phyloP scores from a whole-genome alignment of 2,329 filamentous ascomycete species.

The Pseudogymnoascus pannorum region DNA sequence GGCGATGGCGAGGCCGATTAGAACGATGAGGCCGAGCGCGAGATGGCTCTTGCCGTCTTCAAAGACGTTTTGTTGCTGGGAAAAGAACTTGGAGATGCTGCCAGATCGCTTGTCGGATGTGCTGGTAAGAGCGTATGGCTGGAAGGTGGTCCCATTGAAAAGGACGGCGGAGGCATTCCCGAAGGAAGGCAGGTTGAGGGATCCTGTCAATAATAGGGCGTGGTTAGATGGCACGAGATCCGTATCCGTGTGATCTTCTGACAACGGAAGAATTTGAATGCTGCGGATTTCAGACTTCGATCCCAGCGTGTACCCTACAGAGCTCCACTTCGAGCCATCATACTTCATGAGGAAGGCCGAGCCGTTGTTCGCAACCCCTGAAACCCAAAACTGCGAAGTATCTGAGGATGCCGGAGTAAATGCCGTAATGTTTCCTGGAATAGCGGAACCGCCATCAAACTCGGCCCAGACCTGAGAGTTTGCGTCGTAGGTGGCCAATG shows the following conservation, averaged over 20 bases:
- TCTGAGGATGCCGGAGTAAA: slow-evolving; percentile 68
- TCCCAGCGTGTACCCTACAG: slow-evolving; percentile 56
- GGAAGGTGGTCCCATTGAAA: slow-evolving; percentile 74
- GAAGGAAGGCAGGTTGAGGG: slow-evolving; percentile 66
- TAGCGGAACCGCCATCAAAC: slow-evolving; percentile 52
- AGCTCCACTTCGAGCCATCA: slow-evolving; percentile 63
- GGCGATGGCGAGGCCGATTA: slow-evolving; percentile 73
- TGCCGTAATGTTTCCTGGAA: slow-evolving; percentile 75
- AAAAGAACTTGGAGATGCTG: slow-evolving; percentile 75
- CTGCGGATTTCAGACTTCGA: slow-evolving; percentile 63
- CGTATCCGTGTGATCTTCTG: slow-evolving; percentile 56
- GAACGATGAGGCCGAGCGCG: slow-evolving; percentile 68
- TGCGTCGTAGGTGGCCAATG: slow-evolving; percentile 66
- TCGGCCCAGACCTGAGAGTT: slow-evolving; percentile 58
- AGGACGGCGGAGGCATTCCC: slow-evolving; percentile 79
- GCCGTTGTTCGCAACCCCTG: slow-evolving; percentile 62
- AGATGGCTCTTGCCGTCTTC: slow-evolving; percentile 46
- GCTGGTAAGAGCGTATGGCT: slow-evolving; percentile 74
- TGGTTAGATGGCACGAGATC: slow-evolving; percentile 59
- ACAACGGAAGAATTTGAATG: slow-evolving; percentile 73
- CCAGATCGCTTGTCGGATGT: slow-evolving; percentile 58
- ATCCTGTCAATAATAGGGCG: slow-evolving; percentile 76
- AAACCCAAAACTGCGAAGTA: slow-evolving; percentile 70
- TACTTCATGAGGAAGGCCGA: slow-evolving; percentile 77
- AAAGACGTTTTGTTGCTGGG: slow-evolving; percentile 74